A percentile compares a stretch with the other conserved stretches of the same genome.
phyloP scores from a whole-genome alignment of 148 eudicot species.

The Rhododendron mucronatum region DNA sequence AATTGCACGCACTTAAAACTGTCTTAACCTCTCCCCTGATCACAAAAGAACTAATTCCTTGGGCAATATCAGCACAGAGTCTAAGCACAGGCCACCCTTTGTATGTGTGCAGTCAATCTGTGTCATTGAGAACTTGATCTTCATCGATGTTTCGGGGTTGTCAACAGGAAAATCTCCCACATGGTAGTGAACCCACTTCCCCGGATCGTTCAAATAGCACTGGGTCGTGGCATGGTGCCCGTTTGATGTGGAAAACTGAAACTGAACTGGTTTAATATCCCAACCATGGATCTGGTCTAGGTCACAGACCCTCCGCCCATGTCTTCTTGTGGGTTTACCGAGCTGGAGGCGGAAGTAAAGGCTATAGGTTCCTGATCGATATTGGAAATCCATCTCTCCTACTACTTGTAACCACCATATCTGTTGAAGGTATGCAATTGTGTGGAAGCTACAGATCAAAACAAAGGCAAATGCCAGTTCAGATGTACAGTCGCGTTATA shows the following conservation, averaged over 20 bases:
- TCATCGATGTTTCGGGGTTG: conserved; percentile 13
- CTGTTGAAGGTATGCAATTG: conserved; percentile 68
- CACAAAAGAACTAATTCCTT: conserved; percentile 1
- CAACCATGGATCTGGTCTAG: conserved; percentile 61
- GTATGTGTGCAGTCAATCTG: conserved; percentile 86
- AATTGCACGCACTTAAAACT: neutral
- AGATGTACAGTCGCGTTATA: neutral
- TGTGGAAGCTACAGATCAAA: conserved; percentile 41
- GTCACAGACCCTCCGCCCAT: conserved; percentile 26
- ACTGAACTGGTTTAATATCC: conserved; percentile 59
- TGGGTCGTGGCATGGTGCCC: conserved; percentile 35
- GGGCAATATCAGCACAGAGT: conserved; percentile 60
- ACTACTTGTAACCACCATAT: conserved; percentile 79
- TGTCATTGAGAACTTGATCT: conserved; percentile 55
- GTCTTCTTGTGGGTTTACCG: conserved; percentile 33
- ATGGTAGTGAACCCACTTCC: conserved; percentile 48
- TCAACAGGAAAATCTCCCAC: conserved; percentile 62
- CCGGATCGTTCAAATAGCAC: conserved; percentile 31
- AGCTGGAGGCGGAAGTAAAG: conserved; percentile 55
- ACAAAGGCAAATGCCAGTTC: neutral
- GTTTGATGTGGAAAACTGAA: conserved; percentile 36
- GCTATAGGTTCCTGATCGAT: conserved; percentile 51
- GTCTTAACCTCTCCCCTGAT: neutral
- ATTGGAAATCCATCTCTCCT: conserved; percentile 55
- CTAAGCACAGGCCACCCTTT: conserved; percentile 70